Percentiles rank a stretch among this genome's conserved stretches.
phyloP scores from a whole-genome alignment of 768 basidiomycete genomes.

The Porpolomopsis calyptriformis region DNA sequence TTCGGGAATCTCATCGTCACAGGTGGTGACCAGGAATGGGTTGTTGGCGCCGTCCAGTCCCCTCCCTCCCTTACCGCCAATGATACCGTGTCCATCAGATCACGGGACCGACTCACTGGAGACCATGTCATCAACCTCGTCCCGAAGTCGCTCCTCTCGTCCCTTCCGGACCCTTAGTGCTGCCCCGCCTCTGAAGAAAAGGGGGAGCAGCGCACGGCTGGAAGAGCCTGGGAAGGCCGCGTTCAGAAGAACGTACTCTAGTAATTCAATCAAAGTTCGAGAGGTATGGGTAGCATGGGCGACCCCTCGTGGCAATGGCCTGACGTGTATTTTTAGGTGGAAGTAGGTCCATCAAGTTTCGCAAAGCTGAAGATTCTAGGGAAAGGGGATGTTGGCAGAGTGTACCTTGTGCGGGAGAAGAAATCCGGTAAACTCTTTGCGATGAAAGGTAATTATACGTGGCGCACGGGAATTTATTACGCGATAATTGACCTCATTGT shows the following conservation, averaged over 20 bases:
- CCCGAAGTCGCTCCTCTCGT: slow-evolving; percentile 40
- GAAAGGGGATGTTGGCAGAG: slow-evolving; percentile 96
- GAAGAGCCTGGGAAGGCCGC: slow-evolving; percentile 53
- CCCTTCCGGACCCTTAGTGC: slow-evolving; percentile 29
- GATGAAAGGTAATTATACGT: slow-evolving; percentile 80
- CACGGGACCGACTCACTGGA: slow-evolving; percentile 64
- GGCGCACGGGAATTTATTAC: slow-evolving; percentile 17
- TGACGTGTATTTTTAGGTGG: slow-evolving; percentile 57
- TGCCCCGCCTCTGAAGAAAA: slow-evolving; percentile 31
- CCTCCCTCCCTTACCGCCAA: slow-evolving; percentile 45
- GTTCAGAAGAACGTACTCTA: slow-evolving; percentile 92
- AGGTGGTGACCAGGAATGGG: slow-evolving; percentile 67
- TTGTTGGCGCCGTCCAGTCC: slow-evolving; percentile 61
- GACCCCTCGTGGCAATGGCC: slow-evolving; percentile 8
- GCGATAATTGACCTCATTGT: slow-evolving; percentile 18
- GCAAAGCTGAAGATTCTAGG: slow-evolving; percentile 97
- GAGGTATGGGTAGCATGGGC: slow-evolving; percentile 43
- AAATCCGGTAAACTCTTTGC: slow-evolving; percentile 93
- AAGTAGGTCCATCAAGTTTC: slow-evolving; percentile 91
- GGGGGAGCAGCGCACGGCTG: slow-evolving; percentile 33
- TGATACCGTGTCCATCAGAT: slow-evolving; percentile 39
- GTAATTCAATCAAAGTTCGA: slow-evolving; percentile 92
- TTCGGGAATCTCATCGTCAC: slow-evolving; percentile 41
- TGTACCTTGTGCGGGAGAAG: slow-evolving; percentile 97
- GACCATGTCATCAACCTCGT: slow-evolving; percentile 69